Evolutionary conservation across 805 yeast genomes (phyloP).

Genomic region (Hanseniaspora nectarophila): DNA sequence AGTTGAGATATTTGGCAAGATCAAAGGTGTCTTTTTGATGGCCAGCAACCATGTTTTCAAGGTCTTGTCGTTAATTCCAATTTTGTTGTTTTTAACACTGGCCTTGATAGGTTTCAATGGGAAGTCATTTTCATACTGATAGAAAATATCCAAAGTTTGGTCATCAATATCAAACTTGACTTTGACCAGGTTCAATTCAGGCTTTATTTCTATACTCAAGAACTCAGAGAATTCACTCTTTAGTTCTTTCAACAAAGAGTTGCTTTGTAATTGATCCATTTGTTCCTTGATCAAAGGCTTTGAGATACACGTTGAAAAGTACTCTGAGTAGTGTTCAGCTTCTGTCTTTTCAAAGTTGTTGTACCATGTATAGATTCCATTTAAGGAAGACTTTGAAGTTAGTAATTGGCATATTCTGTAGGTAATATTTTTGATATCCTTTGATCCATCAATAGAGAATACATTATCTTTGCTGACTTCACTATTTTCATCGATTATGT

Average conservation of each 20-base stretch:
- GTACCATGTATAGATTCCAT: slow-evolving; percentile 45
- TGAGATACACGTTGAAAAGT: slow-evolving; percentile 49
- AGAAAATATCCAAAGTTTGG: slow-evolving; percentile 67
- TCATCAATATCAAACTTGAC: slow-evolving; percentile 74
- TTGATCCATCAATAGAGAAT: background rate
- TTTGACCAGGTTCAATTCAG: slow-evolving; percentile 52
- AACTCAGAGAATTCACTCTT: slow-evolving; percentile 26
- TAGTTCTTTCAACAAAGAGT: slow-evolving; percentile 27
- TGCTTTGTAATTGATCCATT: slow-evolving; percentile 35
- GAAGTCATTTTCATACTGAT: slow-evolving; percentile 59
- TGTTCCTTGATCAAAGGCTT: slow-evolving; percentile 55
- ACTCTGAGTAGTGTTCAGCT: slow-evolving; percentile 47
- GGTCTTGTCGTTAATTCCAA: slow-evolving; percentile 11
- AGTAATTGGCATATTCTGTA: background rate
- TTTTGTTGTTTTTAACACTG: slow-evolving; percentile 25
- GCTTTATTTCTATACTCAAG: slow-evolving; percentile 49
- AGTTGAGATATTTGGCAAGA: background rate
- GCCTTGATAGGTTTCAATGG: slow-evolving; percentile 70
- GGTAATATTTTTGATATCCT: background rate
- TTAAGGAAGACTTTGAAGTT: background rate
- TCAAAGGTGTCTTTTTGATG: slow-evolving; percentile 34
- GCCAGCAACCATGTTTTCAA: slow-evolving; percentile 5
- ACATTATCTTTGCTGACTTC: background rate
- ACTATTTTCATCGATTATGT: background rate
- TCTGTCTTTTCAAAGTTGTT: slow-evolving; percentile 56